Evolutionary conservation across 495 filamentous ascomycete species (phyloP).

Genomic region (Aspergillus sclerotioniger): DNA sequence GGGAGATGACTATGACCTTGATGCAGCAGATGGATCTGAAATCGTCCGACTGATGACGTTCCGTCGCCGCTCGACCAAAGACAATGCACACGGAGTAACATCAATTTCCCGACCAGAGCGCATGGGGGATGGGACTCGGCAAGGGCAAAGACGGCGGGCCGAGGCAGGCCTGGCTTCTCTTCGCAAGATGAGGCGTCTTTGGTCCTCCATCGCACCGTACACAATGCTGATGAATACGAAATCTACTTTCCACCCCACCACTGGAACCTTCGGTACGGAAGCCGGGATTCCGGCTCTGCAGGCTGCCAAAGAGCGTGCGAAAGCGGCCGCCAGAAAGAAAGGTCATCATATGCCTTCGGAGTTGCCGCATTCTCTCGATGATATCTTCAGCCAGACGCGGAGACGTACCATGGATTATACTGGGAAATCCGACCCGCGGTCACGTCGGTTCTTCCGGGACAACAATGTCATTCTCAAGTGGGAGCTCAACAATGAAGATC

Average conservation of each 20-base stretch:
- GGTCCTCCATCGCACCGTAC: constrained; percentile 29
- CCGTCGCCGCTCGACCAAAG: constrained; percentile 17
- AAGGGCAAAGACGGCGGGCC: constrained; percentile 1
- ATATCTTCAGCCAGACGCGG: constrained; percentile 23
- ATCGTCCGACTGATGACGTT: constrained; percentile 36
- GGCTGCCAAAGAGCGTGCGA: constrained; percentile 2
- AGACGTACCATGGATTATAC: constrained; percentile 11
- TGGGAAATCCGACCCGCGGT: constrained; percentile 14
- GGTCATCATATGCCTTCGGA: constrained; percentile 7
- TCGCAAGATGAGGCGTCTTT: constrained; percentile 19
- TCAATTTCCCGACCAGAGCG: constrained; percentile 27
- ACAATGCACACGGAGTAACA: constrained; percentile 19
- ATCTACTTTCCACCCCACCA: constrained; percentile 38
- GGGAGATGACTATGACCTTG: constrained; percentile 12
- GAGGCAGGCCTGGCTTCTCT: neutral
- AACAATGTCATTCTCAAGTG: constrained; percentile 34
- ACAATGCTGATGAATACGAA: constrained; percentile 48
- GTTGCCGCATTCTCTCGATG: constrained; percentile 27
- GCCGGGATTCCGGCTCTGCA: constrained; percentile 19
- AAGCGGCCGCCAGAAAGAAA: neutral
- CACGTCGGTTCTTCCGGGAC: constrained; percentile 24
- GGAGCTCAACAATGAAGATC: constrained; percentile 36
- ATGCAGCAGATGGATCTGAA: constrained; percentile 14
- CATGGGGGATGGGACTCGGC: constrained; percentile 3
- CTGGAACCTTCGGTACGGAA: constrained; percentile 47